Conservation (phyloP, 441 rosid genomes). For the Erodium texanum region DNA sequence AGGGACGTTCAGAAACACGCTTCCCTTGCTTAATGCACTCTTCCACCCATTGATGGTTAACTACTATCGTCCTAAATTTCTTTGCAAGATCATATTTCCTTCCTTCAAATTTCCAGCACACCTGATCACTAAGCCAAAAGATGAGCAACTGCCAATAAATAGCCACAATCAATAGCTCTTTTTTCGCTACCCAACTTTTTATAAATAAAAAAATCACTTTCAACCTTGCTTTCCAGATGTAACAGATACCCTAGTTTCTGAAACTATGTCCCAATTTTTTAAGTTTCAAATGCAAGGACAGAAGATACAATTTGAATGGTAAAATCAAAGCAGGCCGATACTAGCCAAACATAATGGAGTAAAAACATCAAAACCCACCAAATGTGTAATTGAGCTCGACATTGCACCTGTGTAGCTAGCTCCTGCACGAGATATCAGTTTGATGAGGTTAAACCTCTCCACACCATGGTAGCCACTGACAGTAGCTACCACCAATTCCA, state of each 20-base stretch:
- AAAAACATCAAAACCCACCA: conserved; percentile 34
- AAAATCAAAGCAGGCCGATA: neutral
- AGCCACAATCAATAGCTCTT: neutral
- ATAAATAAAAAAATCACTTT: neutral
- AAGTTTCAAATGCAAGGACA: neutral
- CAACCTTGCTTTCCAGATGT: neutral
- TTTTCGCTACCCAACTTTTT: neutral
- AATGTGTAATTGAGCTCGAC: conserved; percentile 62
- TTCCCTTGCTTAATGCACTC: conserved; percentile 60
- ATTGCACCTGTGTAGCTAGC: conserved; percentile 71
- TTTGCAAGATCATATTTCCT: conserved; percentile 56
- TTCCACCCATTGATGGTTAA: conserved; percentile 83
- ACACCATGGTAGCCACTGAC: conserved; percentile 81
- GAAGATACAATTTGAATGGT: neutral
- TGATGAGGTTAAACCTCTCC: conserved; percentile 76
- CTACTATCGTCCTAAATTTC: conserved; percentile 41
- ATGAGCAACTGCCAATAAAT: neutral
- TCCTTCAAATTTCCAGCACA: conserved; percentile 81
- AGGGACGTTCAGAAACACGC: conserved; percentile 55
- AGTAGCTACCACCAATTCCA: conserved; percentile 77
- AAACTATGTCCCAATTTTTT: neutral
- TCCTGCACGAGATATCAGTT: conserved; percentile 55
- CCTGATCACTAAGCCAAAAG: conserved; percentile 28
- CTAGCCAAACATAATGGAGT: neutral
- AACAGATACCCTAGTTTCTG: neutral